Percentiles rank a stretch among this genome's conserved stretches.
phyloP scores from a whole-genome alignment of 2,329 filamentous ascomycete species.

The Grosmannia clavigera region DNA sequence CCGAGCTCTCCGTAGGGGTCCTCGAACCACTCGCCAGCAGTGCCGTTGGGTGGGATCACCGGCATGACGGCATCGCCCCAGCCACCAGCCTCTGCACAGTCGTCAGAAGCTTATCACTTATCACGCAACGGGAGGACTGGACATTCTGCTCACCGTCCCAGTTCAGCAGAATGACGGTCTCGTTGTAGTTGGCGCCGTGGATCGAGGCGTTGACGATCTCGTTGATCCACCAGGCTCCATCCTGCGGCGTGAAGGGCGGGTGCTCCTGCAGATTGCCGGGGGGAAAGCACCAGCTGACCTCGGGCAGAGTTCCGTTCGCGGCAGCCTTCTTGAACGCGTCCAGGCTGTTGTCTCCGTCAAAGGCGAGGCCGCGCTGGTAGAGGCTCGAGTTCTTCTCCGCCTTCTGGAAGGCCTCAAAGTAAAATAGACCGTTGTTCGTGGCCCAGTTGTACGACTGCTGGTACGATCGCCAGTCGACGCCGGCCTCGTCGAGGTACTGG shows the following conservation, averaged over 20 bases:
- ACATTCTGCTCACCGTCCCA: conserved; percentile 27
- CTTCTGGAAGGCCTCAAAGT: conserved; percentile 39
- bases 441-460: conserved; percentile 36
- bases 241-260: conserved; percentile 37
- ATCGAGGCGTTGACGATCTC: conserved; percentile 37
- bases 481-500: conserved; percentile 34
- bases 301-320: conserved; percentile 36
- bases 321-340: conserved; percentile 37
- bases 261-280: conserved; percentile 40
- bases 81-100: conserved; percentile 33
- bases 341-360: conserved; percentile 25
- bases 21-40: conserved; percentile 39
- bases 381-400: conserved; percentile 27
- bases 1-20: conserved; percentile 27
- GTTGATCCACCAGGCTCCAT: conserved; percentile 43
- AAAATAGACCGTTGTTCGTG: conserved; percentile 40
- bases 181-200: conserved; percentile 32
- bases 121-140: not conserved
- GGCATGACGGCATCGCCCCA: conserved; percentile 43
- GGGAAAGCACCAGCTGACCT: conserved; percentile 38
- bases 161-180: conserved; percentile 35
- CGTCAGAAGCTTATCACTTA: not conserved
- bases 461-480: conserved; percentile 37
- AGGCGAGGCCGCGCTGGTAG: conserved; percentile 32
- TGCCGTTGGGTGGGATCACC: conserved; percentile 33